phyloP scores from a whole-genome alignment of 129 eudicot species.

The Logfia minima region DNA sequence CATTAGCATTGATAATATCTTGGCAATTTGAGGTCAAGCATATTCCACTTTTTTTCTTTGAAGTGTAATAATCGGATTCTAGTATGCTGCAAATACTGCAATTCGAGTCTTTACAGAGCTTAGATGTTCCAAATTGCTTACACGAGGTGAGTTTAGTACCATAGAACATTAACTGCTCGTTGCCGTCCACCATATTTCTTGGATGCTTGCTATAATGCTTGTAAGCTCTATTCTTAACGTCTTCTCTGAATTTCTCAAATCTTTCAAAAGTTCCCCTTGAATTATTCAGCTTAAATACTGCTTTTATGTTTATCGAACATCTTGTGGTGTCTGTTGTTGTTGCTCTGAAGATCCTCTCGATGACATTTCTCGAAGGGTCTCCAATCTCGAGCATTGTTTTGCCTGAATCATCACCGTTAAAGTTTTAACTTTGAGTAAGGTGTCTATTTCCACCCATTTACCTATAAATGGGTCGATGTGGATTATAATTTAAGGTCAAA shows the following conservation, averaged over 20 bases:
- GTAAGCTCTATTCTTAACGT: constrained; percentile 39
- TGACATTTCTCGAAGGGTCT: constrained; percentile 51
- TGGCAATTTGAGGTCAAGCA: constrained; percentile 40
- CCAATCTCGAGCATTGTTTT: constrained; percentile 38
- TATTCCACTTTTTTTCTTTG: constrained; percentile 36
- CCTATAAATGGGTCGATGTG: not conserved
- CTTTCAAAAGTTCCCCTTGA: constrained; percentile 43
- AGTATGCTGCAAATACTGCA: constrained; percentile 44
- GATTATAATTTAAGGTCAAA: no score
- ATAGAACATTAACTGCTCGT: constrained; percentile 50
- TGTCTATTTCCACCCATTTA: not conserved
- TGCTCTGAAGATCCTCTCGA: constrained; percentile 46
- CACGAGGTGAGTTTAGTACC: constrained; percentile 37
- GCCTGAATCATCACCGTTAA: not conserved
- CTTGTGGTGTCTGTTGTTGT: constrained; percentile 26
- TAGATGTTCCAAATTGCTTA: constrained; percentile 26
- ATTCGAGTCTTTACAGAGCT: constrained; percentile 29
- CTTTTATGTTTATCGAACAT: constrained; percentile 33
- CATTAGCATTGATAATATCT: constrained; percentile 26
- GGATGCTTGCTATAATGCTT: constrained; percentile 37
- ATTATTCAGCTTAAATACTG: constrained; percentile 40
- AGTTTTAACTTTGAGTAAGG: not conserved
- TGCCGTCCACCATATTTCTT: constrained; percentile 56
- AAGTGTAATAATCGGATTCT: constrained; percentile 29
- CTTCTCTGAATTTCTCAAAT: constrained; percentile 46